A percentile compares a stretch with the other conserved stretches of the same genome.
phyloP scores from a whole-genome alignment of 352 stramenopile genomes.

The Bremia lactucae region DNA sequence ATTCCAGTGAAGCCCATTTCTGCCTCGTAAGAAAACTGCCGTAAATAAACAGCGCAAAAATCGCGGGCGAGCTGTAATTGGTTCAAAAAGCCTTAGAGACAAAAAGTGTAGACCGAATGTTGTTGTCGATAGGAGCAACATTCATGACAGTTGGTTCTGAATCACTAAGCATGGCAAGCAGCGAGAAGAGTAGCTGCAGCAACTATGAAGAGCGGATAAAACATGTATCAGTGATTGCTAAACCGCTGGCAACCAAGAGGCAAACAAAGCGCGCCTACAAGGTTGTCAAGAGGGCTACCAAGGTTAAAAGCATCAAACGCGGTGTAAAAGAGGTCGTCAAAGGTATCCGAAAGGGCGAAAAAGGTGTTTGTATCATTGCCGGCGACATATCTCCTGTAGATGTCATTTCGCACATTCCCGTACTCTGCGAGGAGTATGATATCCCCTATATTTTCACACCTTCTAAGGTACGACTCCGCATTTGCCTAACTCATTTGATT shows the following conservation, averaged over 20 bases:
- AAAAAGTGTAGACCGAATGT: constrained; percentile 16
- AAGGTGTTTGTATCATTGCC: constrained; percentile 96
- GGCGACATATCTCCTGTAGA: constrained; percentile 99
- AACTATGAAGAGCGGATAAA: constrained; percentile 81
- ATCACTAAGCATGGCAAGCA: constrained; percentile 29
- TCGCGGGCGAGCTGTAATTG: no score
- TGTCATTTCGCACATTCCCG: constrained; percentile 98
- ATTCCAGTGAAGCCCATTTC: constrained; percentile 65
- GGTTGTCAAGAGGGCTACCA: constrained; percentile 91
- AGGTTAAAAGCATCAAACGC: constrained; percentile 94
- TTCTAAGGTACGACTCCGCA: constrained; percentile 75
- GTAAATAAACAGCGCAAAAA: no score
- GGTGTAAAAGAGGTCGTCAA: constrained; percentile 99
- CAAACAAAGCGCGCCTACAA: constrained; percentile 90
- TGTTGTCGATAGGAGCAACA: constrained; percentile 12
- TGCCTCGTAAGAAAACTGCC: constrained; percentile 1
- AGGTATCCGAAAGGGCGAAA: constrained; percentile 93
- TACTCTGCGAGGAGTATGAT: constrained; percentile 97
- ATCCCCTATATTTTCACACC: constrained; percentile 98
- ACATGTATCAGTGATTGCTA: constrained; percentile 88
- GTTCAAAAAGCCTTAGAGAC: no score
- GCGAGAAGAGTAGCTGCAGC: constrained; percentile 32
- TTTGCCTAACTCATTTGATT: no score
- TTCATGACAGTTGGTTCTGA: constrained; percentile 18
- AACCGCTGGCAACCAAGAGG: constrained; percentile 97